phyloP scores from a whole-genome alignment of 1,139 yeast genomes.

The Protomyces arabidopsidicola region DNA sequence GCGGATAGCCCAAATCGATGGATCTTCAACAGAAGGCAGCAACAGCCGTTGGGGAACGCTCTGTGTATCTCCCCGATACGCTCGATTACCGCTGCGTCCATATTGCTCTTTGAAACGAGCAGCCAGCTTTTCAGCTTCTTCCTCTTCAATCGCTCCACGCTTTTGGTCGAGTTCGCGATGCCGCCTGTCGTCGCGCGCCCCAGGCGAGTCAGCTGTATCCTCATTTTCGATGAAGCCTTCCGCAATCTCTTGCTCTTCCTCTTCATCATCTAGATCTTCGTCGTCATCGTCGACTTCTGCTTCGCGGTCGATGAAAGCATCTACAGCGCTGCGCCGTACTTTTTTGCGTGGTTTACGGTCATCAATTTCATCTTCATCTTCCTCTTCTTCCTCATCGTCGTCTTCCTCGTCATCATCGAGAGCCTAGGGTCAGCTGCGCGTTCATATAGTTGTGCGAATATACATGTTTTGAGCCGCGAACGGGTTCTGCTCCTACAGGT shows the following conservation, averaged over 20 bases:
- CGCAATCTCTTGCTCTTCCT: constrained; percentile 78
- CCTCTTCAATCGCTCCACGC: constrained; percentile 84
- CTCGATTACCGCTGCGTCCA: constrained; percentile 76
- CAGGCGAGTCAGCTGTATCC: constrained; percentile 46
- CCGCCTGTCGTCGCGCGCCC: constrained; percentile 55
- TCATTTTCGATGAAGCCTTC: constrained; percentile 48
- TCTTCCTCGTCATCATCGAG: constrained; percentile 34
- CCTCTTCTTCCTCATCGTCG: constrained; percentile 36
- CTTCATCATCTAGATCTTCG: constrained; percentile 91
- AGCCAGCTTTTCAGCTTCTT: constrained; percentile 91
- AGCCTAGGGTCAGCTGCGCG: neutral
- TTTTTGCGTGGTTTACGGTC: constrained; percentile 50
- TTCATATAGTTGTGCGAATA: neutral
- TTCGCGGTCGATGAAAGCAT: constrained; percentile 94
- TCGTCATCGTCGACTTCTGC: constrained; percentile 99
- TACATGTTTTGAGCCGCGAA: constrained; percentile 13
- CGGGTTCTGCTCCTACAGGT: neutral
- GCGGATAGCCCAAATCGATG: constrained; percentile 92
- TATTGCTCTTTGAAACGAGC: constrained; percentile 88
- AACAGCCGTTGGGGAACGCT: constrained; percentile 88
- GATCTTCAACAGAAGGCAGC: constrained; percentile 93
- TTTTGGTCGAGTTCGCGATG: constrained; percentile 91
- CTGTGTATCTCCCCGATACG: constrained; percentile 82
- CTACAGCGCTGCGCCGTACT: constrained; percentile 64
- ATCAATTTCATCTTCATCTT: constrained; percentile 36